Base-by-base conservation (phyloP, 352 stramenopile species). In the Phytophthora citricola region DNA sequence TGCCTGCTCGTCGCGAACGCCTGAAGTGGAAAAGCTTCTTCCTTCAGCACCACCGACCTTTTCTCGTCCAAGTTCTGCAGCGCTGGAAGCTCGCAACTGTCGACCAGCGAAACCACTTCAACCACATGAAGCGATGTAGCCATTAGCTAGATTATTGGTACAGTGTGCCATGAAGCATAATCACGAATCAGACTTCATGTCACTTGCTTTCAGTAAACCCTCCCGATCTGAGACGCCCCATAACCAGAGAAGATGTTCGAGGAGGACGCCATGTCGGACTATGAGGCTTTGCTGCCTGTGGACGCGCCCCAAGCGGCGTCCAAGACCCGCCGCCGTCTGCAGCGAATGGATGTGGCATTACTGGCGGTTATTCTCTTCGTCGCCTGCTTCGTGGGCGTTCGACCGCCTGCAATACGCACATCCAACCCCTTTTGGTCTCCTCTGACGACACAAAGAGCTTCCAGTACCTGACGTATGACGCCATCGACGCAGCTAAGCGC, bases 381-480 rank as follows among this genome's bases (percentile, higher is more conserved):
- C 3, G 62, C 75, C 22, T 85, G 84, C 63, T 90, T 85, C 51
- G 43, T 92, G 34, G 52, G 71, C 43, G 67, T 85, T 10, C 76
- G 67, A 9, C 64, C 78, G 62, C 80, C 84, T 10, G 38, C 70
- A 1, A n/a, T 81, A 36, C 79, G 81, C 10, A 50, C 58, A 7
- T 73, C 80, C 14, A 88, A 85, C 46, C 69, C 20, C 39, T 90
- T n/a, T 27, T 51, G 36, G 24, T 56, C n/a, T 45, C 45, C 11
- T 32, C 26, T 24, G 14, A 29, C 12, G n/a, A 36, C 9, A 36
- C 31, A 14, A 14, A 58, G 29, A 55, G 11, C 8, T 63, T 56
- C 24, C 52, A 65, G 34, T 90, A 81, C 47, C 46, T 93, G 61
- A 91, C 76, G 50, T 91, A 91, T 52, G 73, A 78, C 6, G 79